Evolutionary conservation across 768 basidiomycete species (phyloP), one percentile per base, ranked within the genome.

Genomic region (Agrocybe praecox): DNA sequence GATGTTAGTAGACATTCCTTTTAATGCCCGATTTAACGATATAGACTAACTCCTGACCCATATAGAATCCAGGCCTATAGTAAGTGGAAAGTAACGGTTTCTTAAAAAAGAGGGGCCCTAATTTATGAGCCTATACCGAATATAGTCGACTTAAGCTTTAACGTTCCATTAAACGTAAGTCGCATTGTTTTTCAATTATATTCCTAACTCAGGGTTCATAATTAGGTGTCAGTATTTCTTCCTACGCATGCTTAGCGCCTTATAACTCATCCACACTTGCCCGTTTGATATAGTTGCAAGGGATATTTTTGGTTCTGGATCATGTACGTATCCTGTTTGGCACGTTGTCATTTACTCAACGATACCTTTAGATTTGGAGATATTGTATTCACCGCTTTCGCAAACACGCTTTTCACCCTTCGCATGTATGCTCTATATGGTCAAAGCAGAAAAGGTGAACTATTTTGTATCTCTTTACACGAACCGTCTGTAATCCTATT

Each of bases 301-400:
- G 46, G 46, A 12, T 48, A 48, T 23, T 48, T 22, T 23, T 48
- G 46, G 46, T 48, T 48, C 21, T 48, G 46, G 46, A 48, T 48
- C 10, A 17, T 48, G 46, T 48, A 24, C 5, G 36, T n/a, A 14
- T 14, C 36, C 14, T 12, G 14, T 6, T 15, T 40, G 5, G 12
- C n/a, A 15, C 14, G 15, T 15, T 15, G 15, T 34, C 15, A 15
- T 15, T 8, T 15, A 7, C 33, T 7, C 8, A 7, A 15, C 7
- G 8, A 8, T 34, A 34, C 15, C 15, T 34, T 8, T 15, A 48
- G 46, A 32, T 48, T 48, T 21, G 46, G 46, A 48, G 46, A 23
- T 9, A 48, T 48, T 9, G 6, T 48, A 10, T 48, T 48, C 11
- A 48, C 46, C 7, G 29, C 46, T 5, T 23, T 48, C 46, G 21